phyloP scores from a whole-genome alignment of 495 filamentous ascomycete genomes.

The Tuber calosporum region DNA sequence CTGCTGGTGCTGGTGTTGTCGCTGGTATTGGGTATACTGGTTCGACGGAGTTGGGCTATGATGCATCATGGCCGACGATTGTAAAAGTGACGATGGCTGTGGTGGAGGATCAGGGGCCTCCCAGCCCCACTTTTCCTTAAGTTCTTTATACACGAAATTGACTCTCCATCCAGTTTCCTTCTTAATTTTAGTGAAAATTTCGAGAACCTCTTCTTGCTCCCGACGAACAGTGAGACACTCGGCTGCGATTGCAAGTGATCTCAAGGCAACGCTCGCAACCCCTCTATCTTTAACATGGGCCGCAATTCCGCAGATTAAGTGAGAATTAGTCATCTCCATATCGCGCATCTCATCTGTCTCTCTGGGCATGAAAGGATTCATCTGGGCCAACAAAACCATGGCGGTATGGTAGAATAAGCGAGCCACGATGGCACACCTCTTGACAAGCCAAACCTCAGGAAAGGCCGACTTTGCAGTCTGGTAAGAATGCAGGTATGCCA shows the following conservation, averaged over 20 bases:
- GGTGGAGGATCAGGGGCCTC: constrained; percentile 44
- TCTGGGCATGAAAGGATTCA: constrained; percentile 56
- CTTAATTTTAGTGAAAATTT: constrained; percentile 66
- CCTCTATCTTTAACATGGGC: constrained; percentile 76
- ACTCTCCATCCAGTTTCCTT: constrained; percentile 72
- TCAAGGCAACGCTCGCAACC: constrained; percentile 66
- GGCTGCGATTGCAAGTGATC: constrained; percentile 71
- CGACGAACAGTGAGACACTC: constrained; percentile 59
- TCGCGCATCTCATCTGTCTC: constrained; percentile 61
- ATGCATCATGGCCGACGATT: constrained; percentile 29
- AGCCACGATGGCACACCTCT: constrained; percentile 69
- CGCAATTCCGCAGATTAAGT: constrained; percentile 78
- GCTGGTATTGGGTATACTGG: constrained; percentile 33
- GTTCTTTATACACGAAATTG: constrained; percentile 57
- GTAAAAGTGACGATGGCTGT: constrained; percentile 35
- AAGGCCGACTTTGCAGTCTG: constrained; percentile 68
- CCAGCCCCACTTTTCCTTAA: constrained; percentile 77
- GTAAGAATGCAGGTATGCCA: constrained; percentile 65
- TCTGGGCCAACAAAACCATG: constrained; percentile 70
- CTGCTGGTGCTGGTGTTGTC: constrained; percentile 34
- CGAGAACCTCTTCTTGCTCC: constrained; percentile 78
- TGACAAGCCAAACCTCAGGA: constrained; percentile 83
- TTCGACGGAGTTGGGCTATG: constrained; percentile 27
- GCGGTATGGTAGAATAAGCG: constrained; percentile 88
- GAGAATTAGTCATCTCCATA: constrained; percentile 62